Base-by-base conservation (phyloP, 2,329 filamentous ascomycete genomes). In the Escovopsis weberi region DNA sequence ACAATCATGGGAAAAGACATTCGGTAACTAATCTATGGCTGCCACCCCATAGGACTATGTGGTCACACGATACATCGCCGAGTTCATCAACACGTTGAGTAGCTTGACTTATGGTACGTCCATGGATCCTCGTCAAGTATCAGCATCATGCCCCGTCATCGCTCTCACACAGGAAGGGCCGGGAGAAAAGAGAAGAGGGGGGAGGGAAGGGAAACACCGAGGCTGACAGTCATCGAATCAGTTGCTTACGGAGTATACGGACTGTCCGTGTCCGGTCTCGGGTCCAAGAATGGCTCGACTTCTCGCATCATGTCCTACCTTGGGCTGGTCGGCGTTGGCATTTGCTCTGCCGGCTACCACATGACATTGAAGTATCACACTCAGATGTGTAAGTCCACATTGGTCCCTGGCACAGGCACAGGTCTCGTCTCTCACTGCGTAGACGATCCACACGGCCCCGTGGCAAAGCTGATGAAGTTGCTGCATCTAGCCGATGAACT, bases 51-150 rank as follows among this genome's bases (percentile, higher is more conserved):
- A 58, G 57, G 57, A 59, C 26, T 68, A 68, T 53, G 55, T 61
- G 8, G 50, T 68, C 11, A 67, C 64, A 8, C 52, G 60, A 18
- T 67, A 63, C 30, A 52, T 67, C 18, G 65, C 62, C 5, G 65
- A 68, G 39, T 66, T 68, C 33, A 59, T 67, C 48, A 68, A 68
- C 45, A 66, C 63, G 1, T 46, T 66, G 2, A 66, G 63, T 43
- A 68, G 63, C 42, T 46, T 63, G 1, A 48, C 58, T 4, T 67
- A 59, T 40, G 55, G 57, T 58, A 11, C 11, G 56, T 32, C 28
- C 28, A 32, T 32, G 28, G 8, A 9, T 32, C 8, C 6, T 23
- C 23, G 23, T 50, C 2, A 8, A 3, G 1, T 2, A 4, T 26
- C 12, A 36, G 2, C 6, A 36, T 7, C n/a, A 36, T 15, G n/a